Base-by-base conservation (phyloP, 352 stramenopile genomes). In the Aphanomyces stellatus region DNA sequence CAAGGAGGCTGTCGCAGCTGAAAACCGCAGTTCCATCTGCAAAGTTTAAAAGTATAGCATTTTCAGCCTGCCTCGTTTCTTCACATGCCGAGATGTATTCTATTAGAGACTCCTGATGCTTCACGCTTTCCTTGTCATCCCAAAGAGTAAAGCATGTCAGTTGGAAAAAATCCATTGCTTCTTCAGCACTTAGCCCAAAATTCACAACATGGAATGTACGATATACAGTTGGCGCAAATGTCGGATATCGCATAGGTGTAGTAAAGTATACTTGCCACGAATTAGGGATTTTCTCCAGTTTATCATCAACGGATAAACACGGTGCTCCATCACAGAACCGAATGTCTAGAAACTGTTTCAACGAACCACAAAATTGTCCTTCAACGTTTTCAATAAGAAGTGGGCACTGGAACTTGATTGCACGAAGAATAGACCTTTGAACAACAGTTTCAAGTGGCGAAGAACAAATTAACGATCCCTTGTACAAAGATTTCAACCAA, bases 121-220 rank as follows among this genome's bases (percentile, higher is more conserved):
- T 49, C 11, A 40, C 7, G 24, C 27, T 27, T 19, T 67, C 60
- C 10, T 57, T 67, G 5, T 67, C 60, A 25, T 67, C 60, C 60
- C 60, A 67, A 3, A 67, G 22, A 15, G 19, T 19, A 3, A 30
- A 31, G 6, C 48, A 35, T 13, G 41, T 11, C 17, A 13, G 6
- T 22, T 46, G 17, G n/a, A 67, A 48, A 28, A 43, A 67, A 10
- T 31, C 34, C 5, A 17, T n/a, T 0, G 49, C 49, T 15, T 67
- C 60, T 0, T 11, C 27, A 17, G n/a, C 19, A 33, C 60, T 49
- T 30, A 67, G 13, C 15, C 60, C 19, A 57, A 67, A 59, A 25
- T 67, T 34, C 19, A 67, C 49, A 24, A 67, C 25, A 30, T 56
- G n/a, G 11, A 56, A 41, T 19, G 10, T 19, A 10, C 27, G 19